Percentiles rank a stretch among this genome's conserved stretches.
Conservation (phyloP, 2,329 filamentous ascomycete genomes). For the Scedosporium aurantiacum region DNA sequence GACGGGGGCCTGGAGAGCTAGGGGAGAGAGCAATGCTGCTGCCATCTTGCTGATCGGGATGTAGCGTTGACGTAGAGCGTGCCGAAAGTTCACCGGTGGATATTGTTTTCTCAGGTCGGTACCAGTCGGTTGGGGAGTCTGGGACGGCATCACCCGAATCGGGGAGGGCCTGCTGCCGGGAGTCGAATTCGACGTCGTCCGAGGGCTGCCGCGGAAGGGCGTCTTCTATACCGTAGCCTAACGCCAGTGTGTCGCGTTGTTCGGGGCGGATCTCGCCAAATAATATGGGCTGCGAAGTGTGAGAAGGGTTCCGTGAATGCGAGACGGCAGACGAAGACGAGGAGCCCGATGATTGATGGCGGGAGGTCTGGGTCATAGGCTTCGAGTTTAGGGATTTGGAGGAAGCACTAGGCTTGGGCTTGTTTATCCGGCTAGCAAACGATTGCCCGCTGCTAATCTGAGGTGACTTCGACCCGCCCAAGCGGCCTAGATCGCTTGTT, state of each 20-base stretch:
- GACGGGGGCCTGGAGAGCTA: background rate
- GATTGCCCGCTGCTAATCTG: conserved; percentile 38
- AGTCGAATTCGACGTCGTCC: background rate
- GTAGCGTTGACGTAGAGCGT: conserved; percentile 24
- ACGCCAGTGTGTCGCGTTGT: conserved; percentile 37
- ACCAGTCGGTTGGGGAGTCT: conserved; percentile 5
- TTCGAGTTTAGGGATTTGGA: conserved; percentile 26
- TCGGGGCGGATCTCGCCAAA: conserved; percentile 67
- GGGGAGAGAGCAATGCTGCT: background rate
- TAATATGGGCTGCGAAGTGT: conserved; percentile 32
- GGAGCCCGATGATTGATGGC: conserved; percentile 15
- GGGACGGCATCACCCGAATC: background rate
- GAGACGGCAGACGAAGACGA: conserved; percentile 11
- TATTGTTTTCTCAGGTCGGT: conserved; percentile 2
- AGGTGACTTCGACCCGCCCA: background rate
- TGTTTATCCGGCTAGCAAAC: conserved; percentile 47
- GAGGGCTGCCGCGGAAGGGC: conserved; percentile 11
- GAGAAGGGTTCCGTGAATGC: conserved; percentile 1
- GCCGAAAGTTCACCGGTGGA: conserved; percentile 11
- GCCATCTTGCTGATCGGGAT: background rate
- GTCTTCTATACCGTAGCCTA: conserved; percentile 50
- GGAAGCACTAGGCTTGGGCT: conserved; percentile 21
- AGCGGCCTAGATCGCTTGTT: background rate
- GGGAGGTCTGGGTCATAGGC: conserved; percentile 31
- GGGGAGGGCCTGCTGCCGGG: background rate